These are phyloP conservation scores for Gelatoporia subvermispora DNA, from an alignment of 768 basidiomycete species.

Conservation along the genomic window DNA sequence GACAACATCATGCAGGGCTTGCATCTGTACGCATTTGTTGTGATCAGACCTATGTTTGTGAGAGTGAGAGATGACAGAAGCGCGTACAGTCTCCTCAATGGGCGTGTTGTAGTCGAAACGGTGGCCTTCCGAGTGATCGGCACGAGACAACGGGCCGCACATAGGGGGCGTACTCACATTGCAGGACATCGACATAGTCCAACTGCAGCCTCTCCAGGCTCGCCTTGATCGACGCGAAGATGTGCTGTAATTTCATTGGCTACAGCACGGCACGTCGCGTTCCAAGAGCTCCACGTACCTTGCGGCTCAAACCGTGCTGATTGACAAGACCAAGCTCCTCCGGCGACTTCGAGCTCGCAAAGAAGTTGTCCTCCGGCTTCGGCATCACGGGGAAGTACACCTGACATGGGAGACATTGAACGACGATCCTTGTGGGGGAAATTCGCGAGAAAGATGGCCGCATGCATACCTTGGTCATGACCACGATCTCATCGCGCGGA, in stretches of 20 bases:
- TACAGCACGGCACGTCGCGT: too few relatives aligned
- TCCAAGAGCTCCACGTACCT: slow-evolving; percentile 20
- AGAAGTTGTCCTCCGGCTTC: slow-evolving; percentile 4
- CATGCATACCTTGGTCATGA: slow-evolving; percentile 40
- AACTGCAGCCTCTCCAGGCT: slow-evolving; percentile 64
- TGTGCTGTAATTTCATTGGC: slow-evolving; percentile 39
- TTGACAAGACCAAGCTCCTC: slow-evolving; percentile 44
- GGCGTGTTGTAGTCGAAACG: slow-evolving; percentile 34
- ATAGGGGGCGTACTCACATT: too few relatives aligned
- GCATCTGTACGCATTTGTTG: slow-evolving; percentile 30
- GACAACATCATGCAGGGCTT: slow-evolving; percentile 43
- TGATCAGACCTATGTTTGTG: background rate
- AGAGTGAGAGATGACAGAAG: background rate
- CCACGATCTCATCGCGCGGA: slow-evolving; percentile 44
- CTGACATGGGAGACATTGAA: too few relatives aligned
- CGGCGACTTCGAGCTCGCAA: slow-evolving; percentile 1
- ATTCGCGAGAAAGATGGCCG: too few relatives aligned
- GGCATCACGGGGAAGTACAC: slow-evolving; percentile 12
- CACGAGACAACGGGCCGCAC: too few relatives aligned
- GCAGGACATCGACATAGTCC: slow-evolving; percentile 74
- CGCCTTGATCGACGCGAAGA: slow-evolving; percentile 63
- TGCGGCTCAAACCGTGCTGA: slow-evolving; percentile 41
- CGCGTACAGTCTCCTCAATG: slow-evolving; percentile 32
- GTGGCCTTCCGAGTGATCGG: slow-evolving; percentile 22
- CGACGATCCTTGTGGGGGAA: background rate